Base-by-base conservation (phyloP, 2,329 filamentous ascomycete species). In the Pleomassaria siparia region DNA sequence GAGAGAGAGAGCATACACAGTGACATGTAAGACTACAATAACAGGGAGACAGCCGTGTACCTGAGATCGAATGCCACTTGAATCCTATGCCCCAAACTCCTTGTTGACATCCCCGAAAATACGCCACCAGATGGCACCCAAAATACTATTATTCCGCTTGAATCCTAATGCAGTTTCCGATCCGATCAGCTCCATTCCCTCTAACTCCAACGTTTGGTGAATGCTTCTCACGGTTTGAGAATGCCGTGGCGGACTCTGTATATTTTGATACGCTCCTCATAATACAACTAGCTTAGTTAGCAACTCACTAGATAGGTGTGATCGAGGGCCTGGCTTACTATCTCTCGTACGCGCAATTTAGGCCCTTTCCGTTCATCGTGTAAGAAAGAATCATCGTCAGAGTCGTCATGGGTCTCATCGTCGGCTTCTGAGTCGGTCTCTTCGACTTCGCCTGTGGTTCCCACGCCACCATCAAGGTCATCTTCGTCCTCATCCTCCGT, bases 221-320 rank as follows among this genome's bases (percentile, higher is more conserved):
- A 35, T 18, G 32, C 3, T 8, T 18, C 6, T 56, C 55, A 66
- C 16, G 66, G 66, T 51, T 65, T 60, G 16, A 69, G 42, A 12
- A 64, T 62, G 8, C 66, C 64, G 70, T 89, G 85, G 50, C 88
- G 80, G 25, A 87, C 86, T 67, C 86, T 88, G 73, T 92, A 92
- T 48, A 92, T 85, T 22, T 86, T 84, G 3, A 69, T 64, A 70
- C 89, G 89, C 66, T 92, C 88, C 66, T 92, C 89, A 61, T 90
- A 91, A 69, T 37, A 37, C 15, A 37, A 15, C 35, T 37, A 89
- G 91, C 29, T 41, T 21, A 11, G 39, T 43, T 22, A 25, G 24
- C 32, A 16, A 15, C n/a, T n/a, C n/a, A n/a, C n/a, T n/a, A n/a
- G 18, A 48, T 26, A 70, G 87, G 64, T 91, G 88, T 8, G 29